Evolutionary conservation across 2,329 filamentous ascomycete genomes (phyloP).

Genomic region (Aspergillus eucalypticola): DNA sequence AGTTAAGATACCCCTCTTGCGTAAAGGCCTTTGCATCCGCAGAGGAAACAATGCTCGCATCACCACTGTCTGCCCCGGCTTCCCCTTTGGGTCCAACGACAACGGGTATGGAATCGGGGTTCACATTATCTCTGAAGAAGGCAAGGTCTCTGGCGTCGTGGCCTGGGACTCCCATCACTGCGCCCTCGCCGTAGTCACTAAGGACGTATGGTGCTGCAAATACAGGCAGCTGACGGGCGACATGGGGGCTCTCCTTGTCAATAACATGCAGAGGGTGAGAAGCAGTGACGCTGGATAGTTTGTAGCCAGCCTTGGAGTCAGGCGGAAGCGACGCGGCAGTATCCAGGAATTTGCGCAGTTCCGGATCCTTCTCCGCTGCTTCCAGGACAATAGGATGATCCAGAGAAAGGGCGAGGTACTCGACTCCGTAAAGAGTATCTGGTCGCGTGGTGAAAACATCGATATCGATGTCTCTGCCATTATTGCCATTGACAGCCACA

Average conservation of each 20-base stretch:
- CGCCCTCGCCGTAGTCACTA: constrained; percentile 81
- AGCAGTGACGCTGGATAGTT: constrained; percentile 62
- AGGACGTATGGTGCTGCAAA: constrained; percentile 85
- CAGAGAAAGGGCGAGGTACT: constrained; percentile 78
- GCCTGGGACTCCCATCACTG: constrained; percentile 88
- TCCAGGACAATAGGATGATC: constrained; percentile 68
- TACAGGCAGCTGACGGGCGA: constrained; percentile 61
- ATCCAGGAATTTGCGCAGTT: constrained; percentile 68
- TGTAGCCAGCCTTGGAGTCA: constrained; percentile 65
- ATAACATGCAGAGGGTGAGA: constrained; percentile 65
- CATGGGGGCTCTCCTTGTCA: constrained; percentile 48
- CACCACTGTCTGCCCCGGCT: constrained; percentile 9
- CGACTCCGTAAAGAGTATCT: constrained; percentile 83
- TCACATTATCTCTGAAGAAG: constrained; percentile 75
- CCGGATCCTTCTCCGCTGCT: constrained; percentile 60
- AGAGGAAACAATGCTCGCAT: constrained; percentile 24
- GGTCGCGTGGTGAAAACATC: constrained; percentile 82
- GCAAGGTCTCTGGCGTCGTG: constrained; percentile 77
- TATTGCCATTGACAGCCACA: constrained; percentile 45
- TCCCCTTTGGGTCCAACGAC: constrained; percentile 57
- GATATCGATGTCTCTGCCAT: constrained; percentile 47
- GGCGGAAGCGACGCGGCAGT: constrained; percentile 53
- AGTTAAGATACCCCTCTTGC: constrained; percentile 67
- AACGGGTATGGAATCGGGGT: constrained; percentile 60
- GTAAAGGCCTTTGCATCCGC: constrained; percentile 59